Conservation (phyloP, 805 yeast species). For the Barnettozyma californica region DNA sequence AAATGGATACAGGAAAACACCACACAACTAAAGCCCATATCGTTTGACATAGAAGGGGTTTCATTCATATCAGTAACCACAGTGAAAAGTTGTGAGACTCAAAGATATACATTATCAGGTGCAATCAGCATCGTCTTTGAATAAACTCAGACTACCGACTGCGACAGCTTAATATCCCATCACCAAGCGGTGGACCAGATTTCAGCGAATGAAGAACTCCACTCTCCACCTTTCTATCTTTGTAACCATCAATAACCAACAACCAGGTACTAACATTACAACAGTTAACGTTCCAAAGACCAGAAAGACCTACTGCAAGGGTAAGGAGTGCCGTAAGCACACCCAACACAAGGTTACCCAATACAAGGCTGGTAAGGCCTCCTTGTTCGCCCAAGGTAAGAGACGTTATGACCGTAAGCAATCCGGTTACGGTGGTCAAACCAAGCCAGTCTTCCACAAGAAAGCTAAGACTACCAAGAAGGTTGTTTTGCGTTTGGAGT, state of each 20-base stretch:
- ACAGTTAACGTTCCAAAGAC: slow-evolving; percentile 99
- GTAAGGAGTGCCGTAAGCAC: slow-evolving; percentile 98
- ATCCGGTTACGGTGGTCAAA: slow-evolving; percentile 99
- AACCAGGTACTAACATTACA: slow-evolving; percentile 21
- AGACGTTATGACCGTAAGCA: slow-evolving; percentile 99
- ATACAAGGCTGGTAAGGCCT: slow-evolving; percentile 99
- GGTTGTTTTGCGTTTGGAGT: slow-evolving; percentile 98
- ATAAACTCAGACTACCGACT: no score
- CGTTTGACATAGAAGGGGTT: neutral
- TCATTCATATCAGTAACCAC: neutral
- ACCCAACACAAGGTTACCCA: slow-evolving; percentile 99
- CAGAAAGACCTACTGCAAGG: slow-evolving; percentile 99
- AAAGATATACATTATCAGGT: no score
- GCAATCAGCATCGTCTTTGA: neutral
- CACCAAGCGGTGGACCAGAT: no score
- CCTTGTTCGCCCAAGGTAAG: slow-evolving; percentile 99
- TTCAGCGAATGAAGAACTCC: neutral
- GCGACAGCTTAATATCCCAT: no score
- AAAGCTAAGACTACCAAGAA: slow-evolving; percentile 99
- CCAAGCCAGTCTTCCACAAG: slow-evolving; percentile 99
- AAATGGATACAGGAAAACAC: neutral
- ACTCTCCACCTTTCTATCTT: neutral
- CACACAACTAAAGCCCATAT: neutral
- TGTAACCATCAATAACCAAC: neutral
- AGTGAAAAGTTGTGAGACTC: neutral